phyloP scores from a whole-genome alignment of 129 eudicot genomes.

The Flaveria brownii region DNA sequence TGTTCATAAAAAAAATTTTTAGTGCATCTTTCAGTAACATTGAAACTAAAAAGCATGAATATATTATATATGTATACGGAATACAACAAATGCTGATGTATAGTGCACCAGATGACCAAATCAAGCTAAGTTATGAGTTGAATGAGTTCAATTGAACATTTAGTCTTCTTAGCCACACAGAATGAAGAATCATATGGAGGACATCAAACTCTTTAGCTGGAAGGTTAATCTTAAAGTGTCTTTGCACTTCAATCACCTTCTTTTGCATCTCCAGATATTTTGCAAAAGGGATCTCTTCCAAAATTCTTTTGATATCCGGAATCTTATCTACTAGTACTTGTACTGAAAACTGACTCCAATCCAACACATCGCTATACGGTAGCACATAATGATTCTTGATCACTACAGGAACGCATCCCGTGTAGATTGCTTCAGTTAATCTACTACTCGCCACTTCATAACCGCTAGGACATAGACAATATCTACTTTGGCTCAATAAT shows the following conservation, averaged over 20 bases:
- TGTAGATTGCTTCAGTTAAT: conserved; percentile 60
- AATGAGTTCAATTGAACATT: conserved; percentile 30
- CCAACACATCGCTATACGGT: conserved; percentile 70
- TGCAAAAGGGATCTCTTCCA: conserved; percentile 42
- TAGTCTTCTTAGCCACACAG: conserved; percentile 76
- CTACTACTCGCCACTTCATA: conserved; percentile 78
- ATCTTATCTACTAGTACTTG: conserved; percentile 49
- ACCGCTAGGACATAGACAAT: conserved; percentile 85
- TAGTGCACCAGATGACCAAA: background rate
- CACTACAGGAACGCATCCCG: conserved; percentile 72
- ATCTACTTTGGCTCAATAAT: conserved; percentile 50
- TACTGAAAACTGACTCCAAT: conserved; percentile 64
- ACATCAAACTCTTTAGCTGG: conserved; percentile 75
- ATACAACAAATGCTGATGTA: background rate
- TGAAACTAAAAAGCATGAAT: background rate
- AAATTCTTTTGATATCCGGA: conserved; percentile 55
- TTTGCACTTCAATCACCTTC: conserved; percentile 43
- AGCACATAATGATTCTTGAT: conserved; percentile 53
- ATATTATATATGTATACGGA: background rate
- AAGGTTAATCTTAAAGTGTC: conserved; percentile 56
- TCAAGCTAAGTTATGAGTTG: background rate
- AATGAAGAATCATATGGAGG: conserved; percentile 73
- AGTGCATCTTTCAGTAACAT: too few species aligned
- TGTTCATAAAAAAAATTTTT: too few species aligned
- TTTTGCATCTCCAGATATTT: conserved; percentile 50